phyloP scores from a whole-genome alignment of 208 protist genomes.

The Trypanosoma rangeli region DNA sequence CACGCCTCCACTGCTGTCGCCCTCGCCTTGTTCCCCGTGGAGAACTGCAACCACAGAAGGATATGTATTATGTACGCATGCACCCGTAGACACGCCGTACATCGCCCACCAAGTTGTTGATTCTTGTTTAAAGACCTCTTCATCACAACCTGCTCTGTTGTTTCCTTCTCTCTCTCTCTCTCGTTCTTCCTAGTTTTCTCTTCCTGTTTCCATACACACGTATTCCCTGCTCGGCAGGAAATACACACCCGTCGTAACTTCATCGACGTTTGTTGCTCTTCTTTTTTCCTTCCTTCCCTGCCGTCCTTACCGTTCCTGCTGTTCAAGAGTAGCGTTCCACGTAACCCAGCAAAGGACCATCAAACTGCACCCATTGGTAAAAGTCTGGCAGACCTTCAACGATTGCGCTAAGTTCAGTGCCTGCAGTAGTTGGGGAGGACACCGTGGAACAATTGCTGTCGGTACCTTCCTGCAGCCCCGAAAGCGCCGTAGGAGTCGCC shows the following conservation, averaged over 20 bases:
- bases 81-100: no score
- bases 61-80: no score
- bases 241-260: background rate
- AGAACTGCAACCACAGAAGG: no score
- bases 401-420: conserved; percentile 27
- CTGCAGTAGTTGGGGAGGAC: background rate
- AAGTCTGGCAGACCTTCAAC: conserved; percentile 69
- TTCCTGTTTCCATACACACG: background rate
- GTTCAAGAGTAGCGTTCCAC: conserved; percentile 43
- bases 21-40: no score
- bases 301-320: background rate
- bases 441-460: background rate
- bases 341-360: conserved; percentile 55
- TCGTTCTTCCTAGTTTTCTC: background rate
- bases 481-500: background rate
- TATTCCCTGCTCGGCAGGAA: background rate
- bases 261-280: background rate
- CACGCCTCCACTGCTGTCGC: no score
- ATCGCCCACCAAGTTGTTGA: no score
- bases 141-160: no score
- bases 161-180: background rate
- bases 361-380: conserved; percentile 89
- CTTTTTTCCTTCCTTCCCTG: background rate
- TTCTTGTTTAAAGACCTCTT: no score
- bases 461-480: background rate